Conservation (phyloP, 805 yeast genomes). For the Candida boleticola region DNA sequence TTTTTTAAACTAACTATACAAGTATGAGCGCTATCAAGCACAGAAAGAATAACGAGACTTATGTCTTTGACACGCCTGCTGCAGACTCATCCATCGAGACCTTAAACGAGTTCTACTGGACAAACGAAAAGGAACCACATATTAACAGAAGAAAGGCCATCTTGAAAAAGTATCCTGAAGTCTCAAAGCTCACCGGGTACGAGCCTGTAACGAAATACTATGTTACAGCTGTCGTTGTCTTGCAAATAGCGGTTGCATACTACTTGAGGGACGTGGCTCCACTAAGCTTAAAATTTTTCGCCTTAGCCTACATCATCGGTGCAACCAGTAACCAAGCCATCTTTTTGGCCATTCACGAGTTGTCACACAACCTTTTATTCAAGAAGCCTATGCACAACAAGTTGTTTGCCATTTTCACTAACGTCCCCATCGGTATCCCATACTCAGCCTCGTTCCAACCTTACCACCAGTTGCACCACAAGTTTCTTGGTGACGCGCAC, state of each 20-base stretch:
- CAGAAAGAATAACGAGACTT: conserved; percentile 25
- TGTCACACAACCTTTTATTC: conserved; percentile 82
- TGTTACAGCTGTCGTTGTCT: conserved; percentile 57
- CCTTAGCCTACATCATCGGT: conserved; percentile 73
- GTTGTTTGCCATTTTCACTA: conserved; percentile 71
- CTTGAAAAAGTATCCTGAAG: conserved; percentile 73
- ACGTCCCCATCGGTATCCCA: conserved; percentile 87
- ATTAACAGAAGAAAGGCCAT: conserved; percentile 69
- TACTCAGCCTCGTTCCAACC: conserved; percentile 88
- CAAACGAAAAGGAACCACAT: conserved; percentile 80
- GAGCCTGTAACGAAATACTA: conserved; percentile 86
- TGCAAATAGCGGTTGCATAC: conserved; percentile 70
- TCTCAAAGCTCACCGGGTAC: conserved; percentile 75
- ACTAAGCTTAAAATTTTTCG: conserved; percentile 51
- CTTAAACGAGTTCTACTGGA: conserved; percentile 76
- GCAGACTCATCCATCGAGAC: conserved; percentile 41
- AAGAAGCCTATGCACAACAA: conserved; percentile 75
- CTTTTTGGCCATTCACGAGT: conserved; percentile 85
- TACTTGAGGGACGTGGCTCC: conserved; percentile 55
- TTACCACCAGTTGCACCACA: conserved; percentile 89
- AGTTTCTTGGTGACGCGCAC: conserved; percentile 79
- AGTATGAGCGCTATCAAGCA: conserved; percentile 20
- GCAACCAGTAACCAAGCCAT: conserved; percentile 84
- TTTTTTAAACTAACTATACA: too few relatives aligned
- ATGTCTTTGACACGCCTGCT: conserved; percentile 34